Evolutionary conservation across 208 protist genomes (phyloP).

Genomic region (Crithidia brevicula): DNA sequence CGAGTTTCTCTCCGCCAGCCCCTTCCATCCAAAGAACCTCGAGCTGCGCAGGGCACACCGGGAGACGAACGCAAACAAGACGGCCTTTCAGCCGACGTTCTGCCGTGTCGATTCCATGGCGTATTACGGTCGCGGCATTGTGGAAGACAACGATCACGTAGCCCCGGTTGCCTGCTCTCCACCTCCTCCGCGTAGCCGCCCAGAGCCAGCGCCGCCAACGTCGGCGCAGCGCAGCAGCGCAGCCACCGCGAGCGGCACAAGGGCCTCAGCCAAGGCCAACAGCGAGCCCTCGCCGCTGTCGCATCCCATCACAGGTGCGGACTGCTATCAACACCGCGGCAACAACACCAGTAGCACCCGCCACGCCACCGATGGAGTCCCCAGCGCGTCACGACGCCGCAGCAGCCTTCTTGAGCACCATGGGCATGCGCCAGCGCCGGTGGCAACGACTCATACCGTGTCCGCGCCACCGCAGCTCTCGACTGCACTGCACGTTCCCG

Average conservation of each 20-base stretch:
- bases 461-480: neutral
- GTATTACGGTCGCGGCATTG: constrained; percentile 19
- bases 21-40: constrained; percentile 14
- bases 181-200: neutral
- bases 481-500: constrained; percentile 4
- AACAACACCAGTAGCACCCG: neutral
- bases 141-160: constrained; percentile 19
- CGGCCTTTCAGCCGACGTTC: constrained; percentile 13
- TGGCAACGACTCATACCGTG: neutral
- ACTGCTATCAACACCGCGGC: too few species aligned
- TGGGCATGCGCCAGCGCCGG: neutral
- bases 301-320: too few species aligned
- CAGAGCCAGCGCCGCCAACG: neutral
- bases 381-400: constrained; percentile 3
- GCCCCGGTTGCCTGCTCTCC: neutral
- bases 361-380: neutral
- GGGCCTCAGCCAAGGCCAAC: too few species aligned
- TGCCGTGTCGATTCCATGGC: constrained; percentile 30
- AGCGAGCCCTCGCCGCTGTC: neutral
- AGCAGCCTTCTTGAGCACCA: neutral
- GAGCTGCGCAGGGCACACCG: constrained; percentile 1
- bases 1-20: constrained; percentile 18
- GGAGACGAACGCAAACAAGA: neutral
- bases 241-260: too few species aligned
- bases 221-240: neutral